A percentile compares a stretch with the other conserved stretches of the same genome.
Evolutionary conservation across 371 early-diverging fungal species (phyloP).

Genomic region (Smittium mucronatum): DNA sequence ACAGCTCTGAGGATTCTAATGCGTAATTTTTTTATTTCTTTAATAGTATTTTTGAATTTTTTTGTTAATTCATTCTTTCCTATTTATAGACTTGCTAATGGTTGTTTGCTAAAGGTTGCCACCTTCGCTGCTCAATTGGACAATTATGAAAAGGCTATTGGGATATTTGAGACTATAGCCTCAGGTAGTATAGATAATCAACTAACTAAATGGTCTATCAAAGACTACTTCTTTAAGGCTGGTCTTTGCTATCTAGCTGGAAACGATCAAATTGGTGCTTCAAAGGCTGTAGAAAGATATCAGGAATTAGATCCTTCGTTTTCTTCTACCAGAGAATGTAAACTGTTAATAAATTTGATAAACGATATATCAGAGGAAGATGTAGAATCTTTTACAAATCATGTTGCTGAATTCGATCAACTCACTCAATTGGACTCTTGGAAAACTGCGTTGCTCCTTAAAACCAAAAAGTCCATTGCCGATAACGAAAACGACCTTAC

Average conservation of each 20-base stretch:
- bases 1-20: conserved; percentile 71
- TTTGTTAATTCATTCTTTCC: too few species aligned
- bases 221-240: conserved; percentile 89
- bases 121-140: conserved; percentile 81
- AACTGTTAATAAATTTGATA: conserved; percentile 58
- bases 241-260: conserved; percentile 75
- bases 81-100: too few species aligned
- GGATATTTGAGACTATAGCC: conserved; percentile 77
- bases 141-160: conserved; percentile 72
- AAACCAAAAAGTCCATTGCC: conserved; percentile 74
- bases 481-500: conserved; percentile 38
- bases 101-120: too few species aligned
- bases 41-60: too few species aligned
- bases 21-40: conserved; percentile 40
- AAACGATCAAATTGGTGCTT: conserved; percentile 51
- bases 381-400: conserved; percentile 63
- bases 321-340: conserved; percentile 67
- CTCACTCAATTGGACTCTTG: conserved; percentile 83
- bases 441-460: conserved; percentile 82
- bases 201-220: conserved; percentile 84
- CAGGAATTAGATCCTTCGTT: conserved; percentile 74
- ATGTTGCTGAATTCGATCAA: conserved; percentile 68
- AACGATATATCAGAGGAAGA: conserved; percentile 65
- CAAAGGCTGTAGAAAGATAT: conserved; percentile 62
- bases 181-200: conserved; percentile 67